These are phyloP conservation scores for Botryotinia narcissicola DNA, from an alignment of 2,329 filamentous ascomycete species.

Conservation along the genomic window DNA sequence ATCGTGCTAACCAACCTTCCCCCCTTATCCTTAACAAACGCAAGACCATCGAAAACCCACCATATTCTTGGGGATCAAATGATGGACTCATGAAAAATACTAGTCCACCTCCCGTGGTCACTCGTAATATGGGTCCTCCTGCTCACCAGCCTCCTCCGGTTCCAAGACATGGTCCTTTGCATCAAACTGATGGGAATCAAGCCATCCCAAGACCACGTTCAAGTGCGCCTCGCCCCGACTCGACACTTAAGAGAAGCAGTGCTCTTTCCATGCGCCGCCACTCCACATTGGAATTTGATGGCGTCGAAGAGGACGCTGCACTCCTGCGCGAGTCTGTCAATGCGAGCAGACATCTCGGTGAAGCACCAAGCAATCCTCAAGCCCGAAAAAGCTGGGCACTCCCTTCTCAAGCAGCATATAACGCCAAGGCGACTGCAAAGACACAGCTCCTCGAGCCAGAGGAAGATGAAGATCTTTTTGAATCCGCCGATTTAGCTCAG, in stretches of 20 bases:
- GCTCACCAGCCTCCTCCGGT: constrained; percentile 16
- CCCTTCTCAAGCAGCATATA: constrained; percentile 25
- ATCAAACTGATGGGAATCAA: constrained; percentile 12
- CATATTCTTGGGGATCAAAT: constrained; percentile 37
- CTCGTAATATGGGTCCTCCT: constrained; percentile 23
- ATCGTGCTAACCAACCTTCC: constrained; percentile 31
- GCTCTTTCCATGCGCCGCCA: constrained; percentile 32
- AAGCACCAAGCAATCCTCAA: constrained; percentile 26
- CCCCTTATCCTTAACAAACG: constrained; percentile 35
- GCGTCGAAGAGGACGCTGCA: constrained; percentile 37
- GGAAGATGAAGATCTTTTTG: constrained; percentile 35
- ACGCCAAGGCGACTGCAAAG: constrained; percentile 28
- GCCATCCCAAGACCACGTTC: constrained; percentile 20
- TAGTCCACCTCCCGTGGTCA: constrained; percentile 31
- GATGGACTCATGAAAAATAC: constrained; percentile 36
- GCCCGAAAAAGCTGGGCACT: constrained; percentile 35
- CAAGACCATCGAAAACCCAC: constrained; percentile 32
- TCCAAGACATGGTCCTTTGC: constrained; percentile 18
- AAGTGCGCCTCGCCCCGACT: constrained; percentile 13
- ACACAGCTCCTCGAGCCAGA: constrained; percentile 31
- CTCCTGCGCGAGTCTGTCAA: constrained; percentile 37
- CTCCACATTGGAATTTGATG: constrained; percentile 34
- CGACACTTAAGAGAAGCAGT: constrained; percentile 36
- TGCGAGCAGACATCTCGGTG: constrained; percentile 34
- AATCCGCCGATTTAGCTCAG: constrained; percentile 34